Evolutionary conservation across 352 stramenopile species (phyloP), one percentile per base, ranked within the genome.

Genomic region (Phytophthora boehmeriae): DNA sequence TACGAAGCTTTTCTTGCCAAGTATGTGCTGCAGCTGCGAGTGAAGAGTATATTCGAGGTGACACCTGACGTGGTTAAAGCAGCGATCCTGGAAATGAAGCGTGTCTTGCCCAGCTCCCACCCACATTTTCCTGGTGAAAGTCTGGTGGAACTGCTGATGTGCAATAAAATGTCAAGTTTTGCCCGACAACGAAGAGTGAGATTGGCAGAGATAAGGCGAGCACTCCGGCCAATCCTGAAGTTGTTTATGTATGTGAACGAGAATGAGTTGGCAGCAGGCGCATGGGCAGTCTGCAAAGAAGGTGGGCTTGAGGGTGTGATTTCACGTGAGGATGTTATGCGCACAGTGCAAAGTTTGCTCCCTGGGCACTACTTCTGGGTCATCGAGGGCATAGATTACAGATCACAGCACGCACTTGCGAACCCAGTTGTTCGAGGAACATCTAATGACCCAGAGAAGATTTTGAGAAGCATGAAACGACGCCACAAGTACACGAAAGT

Each of bases 1-100:
- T 89, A 92, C 46, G 83, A 92, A 41, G 53, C 59, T 5, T 92
- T 86, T 45, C 60, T 92, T 23, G 54, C 71, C 36, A 71, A 52
- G 9, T 86, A 64, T 52, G 50, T 90, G 27, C 75, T 65, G 25
- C 63, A 66, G 14, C 64, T 72, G 50, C 44, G 52, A 61, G 39
- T 34, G 8, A 65, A 72, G 32, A 48, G 55, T 4, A 19, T 51
- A 1, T 61, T 60, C n/a, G 42, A 66, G 34, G 56, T 66, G 35
- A 64, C 65, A 49, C 51, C 20, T 14, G 38, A 66, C 19, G 9
- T n/a, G 16, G 56, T 48, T 13, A 72, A 77, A 23, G 44, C 48
- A 48, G 58, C 53, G 4, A 60, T 73, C 46, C 44, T 71, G 59
- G 56, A 73, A 17, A 89, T 92, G 83, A 83, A 74, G 47, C 63